A percentile compares a stretch with the other conserved stretches of the same genome.
Conservation (phyloP, 495 filamentous ascomycete genomes). For the Xylaria flabelliformis region DNA sequence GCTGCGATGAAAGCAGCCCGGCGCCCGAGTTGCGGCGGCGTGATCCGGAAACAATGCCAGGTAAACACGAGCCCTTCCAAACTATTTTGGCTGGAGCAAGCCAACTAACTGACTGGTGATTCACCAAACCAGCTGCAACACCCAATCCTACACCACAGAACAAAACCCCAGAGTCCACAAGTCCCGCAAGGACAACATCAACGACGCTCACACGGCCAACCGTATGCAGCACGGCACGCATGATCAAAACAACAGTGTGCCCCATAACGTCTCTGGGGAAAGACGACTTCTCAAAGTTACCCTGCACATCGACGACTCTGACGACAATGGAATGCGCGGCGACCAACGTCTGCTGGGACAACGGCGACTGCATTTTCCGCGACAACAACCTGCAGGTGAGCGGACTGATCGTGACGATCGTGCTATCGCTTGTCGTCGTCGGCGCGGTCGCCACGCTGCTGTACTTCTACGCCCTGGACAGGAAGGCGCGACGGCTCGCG, state of each 20-base stretch:
- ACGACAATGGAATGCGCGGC: constrained; percentile 48
- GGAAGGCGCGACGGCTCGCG: constrained; percentile 40
- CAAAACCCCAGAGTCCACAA: constrained; percentile 21
- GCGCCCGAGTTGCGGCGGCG: constrained; percentile 44
- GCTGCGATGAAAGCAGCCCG: constrained; percentile 34
- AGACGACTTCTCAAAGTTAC: constrained; percentile 36
- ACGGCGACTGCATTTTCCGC: constrained; percentile 50
- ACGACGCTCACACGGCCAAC: constrained; percentile 12
- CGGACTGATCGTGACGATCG: constrained; percentile 51
- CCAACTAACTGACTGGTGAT: not conserved
- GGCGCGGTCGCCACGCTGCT: constrained; percentile 41
- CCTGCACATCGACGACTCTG: constrained; percentile 47
- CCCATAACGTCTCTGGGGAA: constrained; percentile 45
- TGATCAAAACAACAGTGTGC: constrained; percentile 42
- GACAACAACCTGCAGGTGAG: constrained; percentile 42
- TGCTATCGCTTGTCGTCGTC: constrained; percentile 45
- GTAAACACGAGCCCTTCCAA: not conserved
- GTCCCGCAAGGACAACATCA: constrained; percentile 16
- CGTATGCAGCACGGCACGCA: constrained; percentile 48
- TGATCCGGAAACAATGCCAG: constrained; percentile 25
- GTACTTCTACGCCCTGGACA: constrained; percentile 50
- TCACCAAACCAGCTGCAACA: constrained; percentile 18
- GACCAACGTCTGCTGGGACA: constrained; percentile 51
- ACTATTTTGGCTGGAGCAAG: not conserved
- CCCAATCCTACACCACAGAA: constrained; percentile 26